Base-by-base conservation (phyloP, 495 filamentous ascomycete genomes). In the Penicillium mononematosum region DNA sequence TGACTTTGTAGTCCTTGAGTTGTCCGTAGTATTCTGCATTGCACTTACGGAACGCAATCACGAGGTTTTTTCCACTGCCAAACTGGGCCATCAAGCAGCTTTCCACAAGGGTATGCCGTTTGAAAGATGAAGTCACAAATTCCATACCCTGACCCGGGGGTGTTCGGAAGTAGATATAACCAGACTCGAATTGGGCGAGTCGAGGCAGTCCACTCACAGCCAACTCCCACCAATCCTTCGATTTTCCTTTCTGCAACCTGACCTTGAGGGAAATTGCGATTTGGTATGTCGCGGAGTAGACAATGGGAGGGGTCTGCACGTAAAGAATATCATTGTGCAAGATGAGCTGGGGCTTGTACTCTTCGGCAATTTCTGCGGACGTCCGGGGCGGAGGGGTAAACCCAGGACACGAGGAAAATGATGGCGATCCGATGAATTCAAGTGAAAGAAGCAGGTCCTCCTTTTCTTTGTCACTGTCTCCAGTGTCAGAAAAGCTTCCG, bases 71-170 rank as follows among this genome's bases (percentile, higher is more conserved):
- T 1, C 56, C 45, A 12, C 62, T 51, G 0, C 24, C n/a, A 27
- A 78, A 72, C 24, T 74, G 70, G 9, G 65, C 72, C 49, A 70
- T 63, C 46, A 76, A 60, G 41, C 68, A 75, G 48, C 62, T 53
- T n/a, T 74, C 66, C n/a, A 69, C 43, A 6, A 72, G 42, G 2
- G 58, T 65, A 43, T 66, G 55, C 25, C 66, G 53, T 10, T 61
- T 63, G 12, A 74, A 59, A 45, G 66, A 56, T 2, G 58, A 66
- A n/a, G 68, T 74, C n/a, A 68, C 64, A 24, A 71, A 66, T 22
- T 75, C 74, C 17, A 77, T 53, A 3, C 70, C 69, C 27, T 62
- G 61, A 9, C 49, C 50, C 2, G 53, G 55, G 1, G 73, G 71
- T 7, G 66, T 61, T 12, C 60, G 64, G 47, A 75, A 72, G 54